Evolutionary conservation across 805 yeast species (phyloP), one percentile per base, ranked within the genome.

Genomic region (Wickerhamiella slavikovae): DNA sequence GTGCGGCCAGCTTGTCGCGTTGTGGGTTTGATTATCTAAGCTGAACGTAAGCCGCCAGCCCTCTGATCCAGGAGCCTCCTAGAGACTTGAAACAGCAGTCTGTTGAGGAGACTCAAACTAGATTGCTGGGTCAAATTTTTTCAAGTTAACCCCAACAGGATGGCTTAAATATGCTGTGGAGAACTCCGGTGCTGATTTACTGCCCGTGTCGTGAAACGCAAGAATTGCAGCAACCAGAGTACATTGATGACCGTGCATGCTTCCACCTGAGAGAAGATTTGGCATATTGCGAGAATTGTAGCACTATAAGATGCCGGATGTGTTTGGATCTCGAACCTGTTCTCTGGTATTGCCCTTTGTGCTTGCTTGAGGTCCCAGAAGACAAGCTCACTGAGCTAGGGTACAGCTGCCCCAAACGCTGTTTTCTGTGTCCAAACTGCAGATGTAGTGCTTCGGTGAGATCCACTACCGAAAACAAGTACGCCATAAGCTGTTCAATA

Each of bases 231-330:
- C 16, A 31, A 9, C 52, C 52, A 8, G 35, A 31, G 11, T 32
- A 44, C 2, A 27, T 48, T 8, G 22, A 29, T 16, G 39, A 38
- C 25, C 27, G 36, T 11, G 28, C 26, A 14, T 39, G 49, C 15
- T 39, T 40, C 18, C 43, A 43, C 30, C 27, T 40, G 13, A 34
- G 49, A 4, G 44, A 43, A 32, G 29, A 35, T 26, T 42, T 55
- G 22, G 54, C 52, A 29, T 55, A 47, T 35, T 55, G 60, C 35
- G 47, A 42, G 16, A 32, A 32, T n/a, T 55, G 60, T 35, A 38
- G 31, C 15, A 36, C 52, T 7, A 25, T 53, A 10, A 34, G 57
- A 12, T 55, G 60, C 37, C 51, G 43, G 18, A 38, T 41, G 14
- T 55, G 61, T 32, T 44, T 51, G 2, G 46, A 42, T 12, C 40